Percentiles rank a stretch among this genome's conserved stretches.
phyloP scores from a whole-genome alignment of 1,284 basidiomycete genomes.

The Kalmanozyma brasiliensis region DNA sequence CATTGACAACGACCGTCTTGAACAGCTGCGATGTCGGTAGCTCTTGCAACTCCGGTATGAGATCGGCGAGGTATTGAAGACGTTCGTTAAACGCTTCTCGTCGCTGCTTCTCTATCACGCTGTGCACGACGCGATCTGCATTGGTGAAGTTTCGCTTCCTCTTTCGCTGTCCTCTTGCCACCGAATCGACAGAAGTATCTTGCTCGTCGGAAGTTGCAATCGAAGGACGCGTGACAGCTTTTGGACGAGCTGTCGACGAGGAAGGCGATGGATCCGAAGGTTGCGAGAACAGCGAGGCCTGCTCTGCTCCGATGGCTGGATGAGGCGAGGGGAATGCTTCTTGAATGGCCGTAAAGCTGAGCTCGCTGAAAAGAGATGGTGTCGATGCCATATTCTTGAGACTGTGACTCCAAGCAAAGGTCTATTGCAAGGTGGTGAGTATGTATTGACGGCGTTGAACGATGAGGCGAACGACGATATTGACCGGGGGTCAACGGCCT shows the following conservation, averaged over 20 bases:
- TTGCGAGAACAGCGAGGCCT: neutral
- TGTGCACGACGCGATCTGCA: slow-evolving; percentile 1
- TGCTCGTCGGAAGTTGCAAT: too few species aligned
- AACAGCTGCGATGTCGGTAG: slow-evolving; percentile 1
- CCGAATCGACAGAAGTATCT: neutral
- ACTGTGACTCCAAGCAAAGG: neutral
- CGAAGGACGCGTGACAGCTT: too few species aligned
- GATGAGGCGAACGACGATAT: too few species aligned
- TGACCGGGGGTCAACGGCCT: too few species aligned
- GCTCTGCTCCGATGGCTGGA: neutral
- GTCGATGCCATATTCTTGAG: neutral
- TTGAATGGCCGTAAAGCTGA: slow-evolving; percentile 1
- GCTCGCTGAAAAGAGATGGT: neutral
- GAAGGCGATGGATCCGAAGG: neutral
- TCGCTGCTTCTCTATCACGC: slow-evolving; percentile 3
- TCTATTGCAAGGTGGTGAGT: too few species aligned
- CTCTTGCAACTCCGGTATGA: neutral
- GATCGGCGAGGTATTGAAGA: neutral
- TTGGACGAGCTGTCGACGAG: neutral
- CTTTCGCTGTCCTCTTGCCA: neutral
- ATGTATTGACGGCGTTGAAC: too few species aligned
- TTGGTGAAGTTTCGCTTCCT: slow-evolving; percentile 1
- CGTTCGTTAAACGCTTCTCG: slow-evolving; percentile 1
- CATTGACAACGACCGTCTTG: slow-evolving; percentile 6
- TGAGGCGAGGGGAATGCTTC: slow-evolving; percentile 1